Evolutionary conservation across 768 basidiomycete genomes (phyloP), one percentile per base, ranked within the genome.

Genomic region (Phaffia tasmanica): DNA sequence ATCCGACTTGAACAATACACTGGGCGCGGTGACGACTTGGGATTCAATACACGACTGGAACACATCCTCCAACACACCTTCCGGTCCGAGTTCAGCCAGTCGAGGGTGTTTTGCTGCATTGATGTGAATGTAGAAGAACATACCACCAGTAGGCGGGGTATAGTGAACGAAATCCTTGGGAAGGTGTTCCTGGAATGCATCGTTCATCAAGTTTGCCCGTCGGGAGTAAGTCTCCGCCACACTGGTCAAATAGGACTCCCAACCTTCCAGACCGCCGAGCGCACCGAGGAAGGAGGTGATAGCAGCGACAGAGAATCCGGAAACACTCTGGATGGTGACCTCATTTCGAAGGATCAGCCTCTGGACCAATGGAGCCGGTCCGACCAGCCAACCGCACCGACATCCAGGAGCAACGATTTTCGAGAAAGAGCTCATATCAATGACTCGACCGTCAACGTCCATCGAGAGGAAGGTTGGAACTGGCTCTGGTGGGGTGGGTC

Each of bases 331-430:
- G 19, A 62, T 57, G 8, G 67, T 58, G 29, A 68, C 67, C 62
- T 68, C 67, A 47, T 51, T 58, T 42, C 67, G 25, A n/a, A 50
- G 42, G 7, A 30, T 27, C 47, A 58, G 30, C 50, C 50, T 56
- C 56, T 58, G 47, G 35, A 68, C 57, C 14, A 68, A 30, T 21
- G 55, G 32, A 9, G 62, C 21, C 30, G 67, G 67, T 4, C 55
- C 67, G 15, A 51, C 53, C n/a, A 68, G 46, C 67, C 67, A 68
- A 15, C 67, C 67, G n/a, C 42, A 50, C 2, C 67, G 47, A 25
- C 62, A 68, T 2, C 67, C 67, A 6, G 67, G 67, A 21, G 67
- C 67, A 42, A 68, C 62, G 35, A 55, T 56, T 50, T 68, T 68
- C 8, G 56, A 58, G 57, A 63, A 68, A 5, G 67, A 50, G 15